phyloP scores from a whole-genome alignment of 352 stramenopile genomes.

The Phytopythium cucurbitacearum region DNA sequence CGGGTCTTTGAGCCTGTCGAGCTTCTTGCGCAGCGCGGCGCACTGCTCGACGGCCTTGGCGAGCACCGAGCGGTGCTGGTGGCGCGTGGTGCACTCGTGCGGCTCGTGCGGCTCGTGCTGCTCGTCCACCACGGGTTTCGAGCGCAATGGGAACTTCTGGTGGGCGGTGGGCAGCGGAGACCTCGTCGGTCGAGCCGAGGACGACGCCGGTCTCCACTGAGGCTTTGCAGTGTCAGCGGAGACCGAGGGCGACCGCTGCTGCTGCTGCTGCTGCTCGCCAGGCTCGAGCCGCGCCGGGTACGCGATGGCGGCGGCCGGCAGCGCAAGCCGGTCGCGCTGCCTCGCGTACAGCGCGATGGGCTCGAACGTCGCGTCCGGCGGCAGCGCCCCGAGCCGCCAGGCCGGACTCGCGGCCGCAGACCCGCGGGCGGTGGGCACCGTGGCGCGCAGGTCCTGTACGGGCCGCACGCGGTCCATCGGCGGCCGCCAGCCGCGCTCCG shows the following conservation, averaged over 20 bases:
- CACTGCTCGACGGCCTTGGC: slow-evolving; percentile 23
- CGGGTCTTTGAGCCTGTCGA: slow-evolving; percentile 35
- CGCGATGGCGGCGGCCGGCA: neutral
- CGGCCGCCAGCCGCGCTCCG: slow-evolving; percentile 35
- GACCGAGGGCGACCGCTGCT: slow-evolving; percentile 1
- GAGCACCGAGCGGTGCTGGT: slow-evolving; percentile 22
- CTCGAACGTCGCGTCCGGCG: slow-evolving; percentile 27
- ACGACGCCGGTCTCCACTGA: slow-evolving; percentile 44
- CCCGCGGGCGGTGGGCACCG: slow-evolving; percentile 30
- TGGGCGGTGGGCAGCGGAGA: slow-evolving; percentile 6
- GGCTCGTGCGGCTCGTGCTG: slow-evolving; percentile 14
- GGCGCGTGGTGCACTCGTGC: slow-evolving; percentile 9
- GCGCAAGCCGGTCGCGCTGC: neutral
- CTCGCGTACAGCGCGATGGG: slow-evolving; percentile 16
- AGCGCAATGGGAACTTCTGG: slow-evolving; percentile 26
- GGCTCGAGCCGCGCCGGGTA: slow-evolving; percentile 9
- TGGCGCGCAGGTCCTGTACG: slow-evolving; percentile 44
- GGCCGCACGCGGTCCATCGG: slow-evolving; percentile 42
- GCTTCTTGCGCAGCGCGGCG: slow-evolving; percentile 18
- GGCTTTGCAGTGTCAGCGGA: slow-evolving; percentile 5
- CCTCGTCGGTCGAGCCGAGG: slow-evolving; percentile 6
- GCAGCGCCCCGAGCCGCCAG: slow-evolving; percentile 7
- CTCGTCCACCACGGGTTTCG: neutral
- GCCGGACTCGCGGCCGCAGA: slow-evolving; percentile 9
- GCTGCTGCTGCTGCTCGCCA: slow-evolving; percentile 6